A percentile compares a stretch with the other conserved stretches of the same genome.
Conservation (phyloP, 2,329 filamentous ascomycete genomes). For the Emmonsiellopsis sp. region DNA sequence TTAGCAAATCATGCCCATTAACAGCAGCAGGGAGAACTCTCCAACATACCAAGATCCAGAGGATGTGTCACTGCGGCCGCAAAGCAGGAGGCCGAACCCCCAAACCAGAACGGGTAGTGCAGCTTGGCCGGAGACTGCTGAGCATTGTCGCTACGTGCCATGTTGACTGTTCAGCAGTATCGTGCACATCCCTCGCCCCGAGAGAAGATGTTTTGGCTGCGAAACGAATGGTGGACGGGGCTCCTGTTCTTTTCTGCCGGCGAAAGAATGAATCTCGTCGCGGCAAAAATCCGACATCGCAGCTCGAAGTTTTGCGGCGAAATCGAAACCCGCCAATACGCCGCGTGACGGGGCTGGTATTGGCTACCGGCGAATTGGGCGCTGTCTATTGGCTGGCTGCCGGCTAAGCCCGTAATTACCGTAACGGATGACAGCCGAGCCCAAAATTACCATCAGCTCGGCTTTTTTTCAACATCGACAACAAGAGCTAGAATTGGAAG, state of each 20-base stretch:
- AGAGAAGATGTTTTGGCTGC: not conserved
- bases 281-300: too few relatives aligned
- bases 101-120: conserved; percentile 87
- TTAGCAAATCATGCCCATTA: conserved; percentile 13
- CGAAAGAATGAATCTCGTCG: too few relatives aligned
- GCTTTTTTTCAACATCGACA: not conserved
- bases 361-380: too few relatives aligned
- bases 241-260: too few relatives aligned
- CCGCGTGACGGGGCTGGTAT: too few relatives aligned
- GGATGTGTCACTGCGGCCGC: conserved; percentile 89
- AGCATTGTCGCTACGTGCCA: conserved; percentile 22
- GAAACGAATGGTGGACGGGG: not conserved
- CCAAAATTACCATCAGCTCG: not conserved
- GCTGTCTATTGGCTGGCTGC: too few relatives aligned
- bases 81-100: conserved; percentile 85
- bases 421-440: not conserved
- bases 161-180: conserved; percentile 12
- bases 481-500: not conserved
- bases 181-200: not conserved
- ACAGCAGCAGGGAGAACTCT: not conserved
- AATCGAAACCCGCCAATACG: too few relatives aligned
- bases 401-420: not conserved
- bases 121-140: conserved; percentile 16
- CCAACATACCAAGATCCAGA: conserved; percentile 68
- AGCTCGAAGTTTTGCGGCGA: too few relatives aligned